Base-by-base conservation (phyloP, 164 flowering plant genomes). In the Akebia trifoliata region DNA sequence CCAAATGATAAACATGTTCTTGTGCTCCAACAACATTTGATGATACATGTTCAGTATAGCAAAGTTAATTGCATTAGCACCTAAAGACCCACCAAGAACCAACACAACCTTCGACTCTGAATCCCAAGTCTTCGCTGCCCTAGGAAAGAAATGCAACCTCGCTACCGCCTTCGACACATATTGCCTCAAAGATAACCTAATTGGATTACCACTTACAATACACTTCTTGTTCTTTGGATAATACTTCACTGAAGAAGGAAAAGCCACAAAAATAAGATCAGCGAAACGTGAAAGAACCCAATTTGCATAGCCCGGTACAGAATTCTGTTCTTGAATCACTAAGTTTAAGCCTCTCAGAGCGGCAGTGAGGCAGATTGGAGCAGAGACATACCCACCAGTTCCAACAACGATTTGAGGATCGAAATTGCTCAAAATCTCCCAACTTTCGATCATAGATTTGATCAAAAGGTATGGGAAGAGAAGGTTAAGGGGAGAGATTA, bases 241-340 rank as follows among this genome's bases (percentile, higher is more conserved):
- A 63, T 64, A 73, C 44, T 72, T 78, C 26, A 77, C 57, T 1
- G 81, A 70, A 0, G 86, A 78, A 51, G 79, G 72, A 38, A 73
- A 83, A 3, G 88, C 86, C 15, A 85, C 79, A 56, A 85, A 79
- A 22, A 83, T 73, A 35, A 17, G 17, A 43, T 79, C 72, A 7
- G 96, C 86, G 34, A 85, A 71, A 10, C 54, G 25, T 0, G 90
- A 81, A 26, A 85, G 83, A 15, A 74, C 30, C 83, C 82, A 65
- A 61, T 85, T 88, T 0, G 84, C 85, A 1, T 72, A 39, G 50
- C 90, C 96, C 0, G 96, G 92, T 4, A 76, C 76, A 0, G 81
- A 76, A 51, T 83, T 85, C 66, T 83, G 96, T 59, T 88, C 90
- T 22, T 88, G 92, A 51, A 88, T 83, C 34, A 79, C 92, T 2